A percentile compares a stretch with the other conserved stretches of the same genome.
phyloP scores from a whole-genome alignment of 208 protist species.

The Leptomonas seymouri region DNA sequence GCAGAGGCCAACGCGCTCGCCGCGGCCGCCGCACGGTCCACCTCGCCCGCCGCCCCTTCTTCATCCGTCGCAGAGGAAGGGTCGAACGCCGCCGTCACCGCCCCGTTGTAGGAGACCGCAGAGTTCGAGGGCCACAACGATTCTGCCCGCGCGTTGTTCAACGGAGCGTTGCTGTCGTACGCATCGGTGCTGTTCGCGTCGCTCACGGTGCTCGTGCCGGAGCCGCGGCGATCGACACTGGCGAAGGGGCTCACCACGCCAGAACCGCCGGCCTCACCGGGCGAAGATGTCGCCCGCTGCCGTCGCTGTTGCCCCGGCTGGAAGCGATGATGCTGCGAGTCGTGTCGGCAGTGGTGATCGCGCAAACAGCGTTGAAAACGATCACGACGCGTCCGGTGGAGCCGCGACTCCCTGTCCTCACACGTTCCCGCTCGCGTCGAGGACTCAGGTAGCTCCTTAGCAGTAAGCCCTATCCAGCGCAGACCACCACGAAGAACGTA shows the following conservation, averaged over 20 bases:
- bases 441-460: background rate
- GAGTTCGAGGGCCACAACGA: background rate
- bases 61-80: background rate
- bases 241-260: slow-evolving; percentile 6
- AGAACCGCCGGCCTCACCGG: background rate
- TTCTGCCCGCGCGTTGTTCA: background rate
- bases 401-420: background rate
- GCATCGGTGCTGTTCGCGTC: slow-evolving; percentile 8
- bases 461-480: background rate
- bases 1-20: slow-evolving; percentile 18
- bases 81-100: background rate
- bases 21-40: background rate
- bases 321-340: background rate
- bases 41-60: background rate
- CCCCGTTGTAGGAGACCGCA: slow-evolving; percentile 1
- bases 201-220: slow-evolving; percentile 10
- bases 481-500: background rate
- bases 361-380: background rate
- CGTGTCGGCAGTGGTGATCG: background rate
- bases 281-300: background rate
- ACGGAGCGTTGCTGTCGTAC: slow-evolving; percentile 8
- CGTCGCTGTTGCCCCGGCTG: background rate
- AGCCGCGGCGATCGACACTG: slow-evolving; percentile 3
- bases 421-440: background rate
- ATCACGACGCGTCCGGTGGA: background rate